Evolutionary conservation across 2,329 filamentous ascomycete genomes (phyloP).

Genomic region (Phaeosphaeria sp.): DNA sequence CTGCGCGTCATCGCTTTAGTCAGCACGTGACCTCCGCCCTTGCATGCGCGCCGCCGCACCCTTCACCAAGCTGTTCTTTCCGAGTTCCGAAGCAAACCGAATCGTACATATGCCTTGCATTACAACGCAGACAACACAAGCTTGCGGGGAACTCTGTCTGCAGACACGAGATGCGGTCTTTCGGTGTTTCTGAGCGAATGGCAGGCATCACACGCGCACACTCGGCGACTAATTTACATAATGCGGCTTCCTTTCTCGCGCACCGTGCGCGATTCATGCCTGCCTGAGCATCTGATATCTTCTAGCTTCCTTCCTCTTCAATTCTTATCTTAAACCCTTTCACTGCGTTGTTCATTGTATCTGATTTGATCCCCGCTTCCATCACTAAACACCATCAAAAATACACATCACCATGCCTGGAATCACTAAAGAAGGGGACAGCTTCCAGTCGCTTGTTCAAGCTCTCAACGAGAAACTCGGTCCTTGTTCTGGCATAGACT

Average conservation of each 20-base stretch:
- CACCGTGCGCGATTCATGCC: conserved; percentile 13
- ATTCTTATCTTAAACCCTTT: not conserved
- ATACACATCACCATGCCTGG: conserved; percentile 25
- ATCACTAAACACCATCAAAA: not conserved
- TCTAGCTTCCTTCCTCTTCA: not conserved
- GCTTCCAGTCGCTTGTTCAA: conserved; percentile 74
- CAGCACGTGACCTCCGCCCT: not conserved
- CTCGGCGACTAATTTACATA: conserved; percentile 37
- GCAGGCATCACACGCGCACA: conserved; percentile 20
- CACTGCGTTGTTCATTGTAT: not conserved
- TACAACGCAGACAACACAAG: conserved; percentile 10
- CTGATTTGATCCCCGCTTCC: not conserved
- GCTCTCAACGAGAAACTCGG: conserved; percentile 78
- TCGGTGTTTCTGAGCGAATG: conserved; percentile 23
- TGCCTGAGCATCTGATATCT: conserved; percentile 1
- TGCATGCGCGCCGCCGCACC: conserved; percentile 4
- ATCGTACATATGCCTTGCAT: not conserved
- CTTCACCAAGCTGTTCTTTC: conserved; percentile 18
- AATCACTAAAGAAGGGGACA: conserved; percentile 24
- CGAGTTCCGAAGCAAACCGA: conserved; percentile 33
- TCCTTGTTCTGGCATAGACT: conserved; percentile 81
- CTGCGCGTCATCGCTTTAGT: conserved; percentile 21
- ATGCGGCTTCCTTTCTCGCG: conserved; percentile 22
- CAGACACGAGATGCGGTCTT: conserved; percentile 10
- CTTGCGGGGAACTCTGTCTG: conserved; percentile 8